Conservation (phyloP, 495 filamentous ascomycete genomes). For the Lasiosphaeria ovina region DNA sequence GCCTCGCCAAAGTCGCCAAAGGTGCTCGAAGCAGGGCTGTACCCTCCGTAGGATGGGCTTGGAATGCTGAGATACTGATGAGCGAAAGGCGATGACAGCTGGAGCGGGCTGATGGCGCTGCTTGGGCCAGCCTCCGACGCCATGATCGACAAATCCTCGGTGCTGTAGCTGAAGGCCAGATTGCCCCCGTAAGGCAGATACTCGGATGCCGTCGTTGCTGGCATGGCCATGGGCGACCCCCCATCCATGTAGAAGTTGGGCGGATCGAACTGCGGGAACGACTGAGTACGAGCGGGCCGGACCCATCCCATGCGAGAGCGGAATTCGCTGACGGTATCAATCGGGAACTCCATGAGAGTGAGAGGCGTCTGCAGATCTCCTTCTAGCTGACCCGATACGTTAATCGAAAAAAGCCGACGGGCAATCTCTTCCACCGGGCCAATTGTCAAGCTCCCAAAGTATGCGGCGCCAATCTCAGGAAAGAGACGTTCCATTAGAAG, state of each 20-base stretch:
- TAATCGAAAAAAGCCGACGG: constrained; percentile 54
- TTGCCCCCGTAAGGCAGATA: constrained; percentile 49
- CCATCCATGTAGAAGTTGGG: constrained; percentile 47
- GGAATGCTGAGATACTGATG: constrained; percentile 56
- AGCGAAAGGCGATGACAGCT: constrained; percentile 47
- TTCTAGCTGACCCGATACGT: constrained; percentile 42
- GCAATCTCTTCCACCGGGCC: constrained; percentile 77
- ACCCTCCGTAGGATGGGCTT: constrained; percentile 52
- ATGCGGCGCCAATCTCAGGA: constrained; percentile 84
- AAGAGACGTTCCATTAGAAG: constrained; percentile 86
- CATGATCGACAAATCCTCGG: constrained; percentile 49
- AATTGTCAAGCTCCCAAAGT: constrained; percentile 73
- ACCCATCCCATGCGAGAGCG: constrained; percentile 61
- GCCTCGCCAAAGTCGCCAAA: constrained; percentile 53
- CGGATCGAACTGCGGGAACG: constrained; percentile 51
- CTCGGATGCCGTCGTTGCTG: constrained; percentile 34
- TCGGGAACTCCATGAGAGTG: constrained; percentile 60
- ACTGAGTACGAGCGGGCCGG: constrained; percentile 50
- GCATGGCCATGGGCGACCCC: constrained; percentile 31
- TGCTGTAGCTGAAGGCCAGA: constrained; percentile 56
- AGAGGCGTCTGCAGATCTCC: constrained; percentile 51
- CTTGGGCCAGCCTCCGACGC: constrained; percentile 37
- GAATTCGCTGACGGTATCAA: constrained; percentile 59
- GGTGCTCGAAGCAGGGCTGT: constrained; percentile 55
- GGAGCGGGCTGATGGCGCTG: constrained; percentile 48